Conservation (phyloP, 257 asterid genomes). For the Prunella vulgaris region DNA sequence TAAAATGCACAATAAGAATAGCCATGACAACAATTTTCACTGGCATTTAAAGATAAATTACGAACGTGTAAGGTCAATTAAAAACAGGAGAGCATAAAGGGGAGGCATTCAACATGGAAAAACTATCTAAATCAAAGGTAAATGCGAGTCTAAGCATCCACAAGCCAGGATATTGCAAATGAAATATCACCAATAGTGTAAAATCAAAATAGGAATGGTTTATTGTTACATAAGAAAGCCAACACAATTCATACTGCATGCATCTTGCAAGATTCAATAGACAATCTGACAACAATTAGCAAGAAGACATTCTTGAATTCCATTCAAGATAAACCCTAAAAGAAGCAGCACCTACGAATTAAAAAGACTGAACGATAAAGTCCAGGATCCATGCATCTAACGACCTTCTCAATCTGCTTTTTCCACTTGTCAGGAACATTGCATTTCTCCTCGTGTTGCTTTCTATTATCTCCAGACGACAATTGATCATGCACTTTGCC, state of each 20-base stretch:
- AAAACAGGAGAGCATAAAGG: background rate
- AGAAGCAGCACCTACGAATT: constrained; percentile 97
- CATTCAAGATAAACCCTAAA: constrained; percentile 69
- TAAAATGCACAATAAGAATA: constrained; percentile 13
- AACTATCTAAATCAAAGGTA: constrained; percentile 16
- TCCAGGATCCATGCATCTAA: constrained; percentile 98
- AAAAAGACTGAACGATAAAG: constrained; percentile 78
- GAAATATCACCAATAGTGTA: constrained; percentile 8
- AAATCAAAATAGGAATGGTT: constrained; percentile 6
- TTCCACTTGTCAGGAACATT: constrained; percentile 67
- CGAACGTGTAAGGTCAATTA: background rate
- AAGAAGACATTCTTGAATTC: constrained; percentile 43
- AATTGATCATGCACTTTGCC: constrained; percentile 34
- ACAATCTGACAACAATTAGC: constrained; percentile 28
- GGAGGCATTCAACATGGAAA: background rate
- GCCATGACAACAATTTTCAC: background rate
- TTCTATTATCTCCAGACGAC: constrained; percentile 27
- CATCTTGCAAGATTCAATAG: constrained; percentile 22
- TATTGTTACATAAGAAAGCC: constrained; percentile 12
- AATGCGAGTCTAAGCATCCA: constrained; percentile 14
- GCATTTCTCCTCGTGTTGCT: constrained; percentile 28
- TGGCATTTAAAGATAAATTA: constrained; percentile 5
- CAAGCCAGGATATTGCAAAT: constrained; percentile 8
- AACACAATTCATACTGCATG: constrained; percentile 5
- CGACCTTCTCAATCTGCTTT: constrained; percentile 99